Conservation (phyloP, 352 stramenopile genomes). For the Pythium apleroticum region DNA sequence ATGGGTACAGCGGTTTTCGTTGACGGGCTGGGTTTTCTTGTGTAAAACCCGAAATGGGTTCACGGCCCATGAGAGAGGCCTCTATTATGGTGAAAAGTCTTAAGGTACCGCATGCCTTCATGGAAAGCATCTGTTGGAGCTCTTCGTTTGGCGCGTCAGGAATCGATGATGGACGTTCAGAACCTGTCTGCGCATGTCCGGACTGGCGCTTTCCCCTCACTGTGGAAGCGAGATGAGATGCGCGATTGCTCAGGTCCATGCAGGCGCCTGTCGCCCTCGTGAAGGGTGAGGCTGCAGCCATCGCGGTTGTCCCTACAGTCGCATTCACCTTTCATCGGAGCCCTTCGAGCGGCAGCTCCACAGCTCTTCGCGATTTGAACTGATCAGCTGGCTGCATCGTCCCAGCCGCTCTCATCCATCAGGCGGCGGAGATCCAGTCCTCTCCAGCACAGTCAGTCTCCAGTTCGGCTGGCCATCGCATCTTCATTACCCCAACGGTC, state of each 20-base stretch:
- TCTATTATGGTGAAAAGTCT: background rate
- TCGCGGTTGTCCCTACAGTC: too few species aligned
- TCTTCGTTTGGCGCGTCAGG: too few species aligned
- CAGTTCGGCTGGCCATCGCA: too few species aligned
- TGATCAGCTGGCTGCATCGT: too few species aligned
- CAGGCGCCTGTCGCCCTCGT: too few species aligned
- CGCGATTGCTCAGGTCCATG: too few species aligned
- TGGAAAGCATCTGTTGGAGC: conserved; percentile 2
- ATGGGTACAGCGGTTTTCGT: background rate
- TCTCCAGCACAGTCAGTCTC: too few species aligned
- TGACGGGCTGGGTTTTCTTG: background rate
- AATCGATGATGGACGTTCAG: background rate
- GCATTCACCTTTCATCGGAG: background rate
- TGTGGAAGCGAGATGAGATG: too few species aligned
- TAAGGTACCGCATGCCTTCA: background rate
- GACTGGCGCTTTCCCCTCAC: background rate
- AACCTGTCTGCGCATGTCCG: background rate
- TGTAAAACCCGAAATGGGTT: background rate
- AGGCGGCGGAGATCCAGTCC: background rate
- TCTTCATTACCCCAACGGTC: too few species aligned
- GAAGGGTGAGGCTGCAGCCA: too few species aligned
- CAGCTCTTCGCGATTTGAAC: background rate
- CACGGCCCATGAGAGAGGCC: background rate
- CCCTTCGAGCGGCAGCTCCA: too few species aligned
- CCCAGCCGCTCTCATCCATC: background rate